Conservation (phyloP, 2,329 filamentous ascomycete species). For the Chaetomium sp. region DNA sequence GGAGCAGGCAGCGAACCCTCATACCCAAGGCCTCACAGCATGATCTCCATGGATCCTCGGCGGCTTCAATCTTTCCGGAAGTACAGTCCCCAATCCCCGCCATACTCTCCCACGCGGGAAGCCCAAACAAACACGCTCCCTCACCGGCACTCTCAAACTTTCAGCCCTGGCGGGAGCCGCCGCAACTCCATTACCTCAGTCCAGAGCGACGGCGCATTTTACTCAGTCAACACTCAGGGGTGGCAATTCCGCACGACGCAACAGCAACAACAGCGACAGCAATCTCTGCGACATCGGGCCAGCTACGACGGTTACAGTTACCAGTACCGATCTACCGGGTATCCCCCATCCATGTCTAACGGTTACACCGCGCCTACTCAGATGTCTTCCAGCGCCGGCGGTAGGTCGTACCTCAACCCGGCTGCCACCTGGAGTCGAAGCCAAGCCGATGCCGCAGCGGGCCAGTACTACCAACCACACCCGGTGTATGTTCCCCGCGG, state of each 20-base stretch:
- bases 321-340: conserved; percentile 12
- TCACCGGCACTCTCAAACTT: conserved; percentile 23
- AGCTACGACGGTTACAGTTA: conserved; percentile 28
- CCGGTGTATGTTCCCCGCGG: conserved; percentile 30
- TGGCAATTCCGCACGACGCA: conserved; percentile 18
- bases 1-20: conserved; percentile 7
- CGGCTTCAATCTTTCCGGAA: conserved; percentile 24
- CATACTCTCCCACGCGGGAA: conserved; percentile 25
- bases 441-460: conserved; percentile 21
- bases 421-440: conserved; percentile 23
- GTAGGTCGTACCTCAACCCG: conserved; percentile 16
- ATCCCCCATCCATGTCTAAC: conserved; percentile 25
- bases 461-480: conserved; percentile 29
- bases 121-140: conserved; percentile 23
- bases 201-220: conserved; percentile 18
- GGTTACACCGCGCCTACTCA: conserved; percentile 20
- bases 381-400: conserved; percentile 21
- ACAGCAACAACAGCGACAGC: conserved; percentile 1
- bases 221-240: conserved; percentile 14
- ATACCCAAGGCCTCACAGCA: conserved; percentile 15
- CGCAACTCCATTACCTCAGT: conserved; percentile 30
- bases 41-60: conserved; percentile 22
- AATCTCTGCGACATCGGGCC: conserved; percentile 28
- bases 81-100: conserved; percentile 8
- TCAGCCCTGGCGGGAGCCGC: conserved; percentile 25